Percentiles rank a stretch among this genome's conserved stretches.
These are phyloP conservation scores for Yamadazyma philogaea DNA, from an alignment of 805 yeast species.

Conservation along the genomic window DNA sequence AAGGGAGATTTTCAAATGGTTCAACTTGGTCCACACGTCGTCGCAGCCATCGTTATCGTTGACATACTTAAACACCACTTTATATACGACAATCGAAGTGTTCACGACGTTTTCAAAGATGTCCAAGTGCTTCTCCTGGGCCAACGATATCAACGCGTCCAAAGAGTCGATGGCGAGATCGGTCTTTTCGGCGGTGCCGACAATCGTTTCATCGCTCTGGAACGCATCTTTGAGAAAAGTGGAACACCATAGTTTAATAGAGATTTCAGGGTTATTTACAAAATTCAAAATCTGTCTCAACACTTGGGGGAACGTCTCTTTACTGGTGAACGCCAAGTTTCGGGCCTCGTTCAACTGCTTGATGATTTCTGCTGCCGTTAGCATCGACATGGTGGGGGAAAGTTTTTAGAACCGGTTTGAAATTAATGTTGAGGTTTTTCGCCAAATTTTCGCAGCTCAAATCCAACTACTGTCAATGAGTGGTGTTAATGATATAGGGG, in stretches of 20 bases:
- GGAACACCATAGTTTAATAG: constrained; percentile 41
- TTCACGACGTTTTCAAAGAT: constrained; percentile 32
- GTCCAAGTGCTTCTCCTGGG: constrained; percentile 27
- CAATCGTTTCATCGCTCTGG: constrained; percentile 21
- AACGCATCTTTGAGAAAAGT: constrained; percentile 38
- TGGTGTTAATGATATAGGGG: background rate
- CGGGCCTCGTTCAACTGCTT: constrained; percentile 38
- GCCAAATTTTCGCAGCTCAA: constrained; percentile 1
- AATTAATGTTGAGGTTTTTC: background rate
- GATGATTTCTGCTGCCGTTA: constrained; percentile 20
- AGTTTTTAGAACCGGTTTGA: no score
- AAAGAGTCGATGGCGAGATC: constrained; percentile 42
- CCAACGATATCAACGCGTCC: constrained; percentile 27
- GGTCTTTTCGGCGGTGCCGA: constrained; percentile 27
- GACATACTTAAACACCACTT: constrained; percentile 43
- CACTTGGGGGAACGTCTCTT: constrained; percentile 37
- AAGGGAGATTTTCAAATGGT: constrained; percentile 55
- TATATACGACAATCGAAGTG: constrained; percentile 40
- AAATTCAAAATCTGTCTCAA: constrained; percentile 42
- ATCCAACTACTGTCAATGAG: background rate
- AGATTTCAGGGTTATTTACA: constrained; percentile 30
- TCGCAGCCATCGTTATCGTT: constrained; percentile 46
- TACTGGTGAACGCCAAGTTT: constrained; percentile 29
- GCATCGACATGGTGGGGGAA: constrained; percentile 7
- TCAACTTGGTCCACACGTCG: constrained; percentile 54